Evolutionary conservation across 371 early-diverging fungal genomes (phyloP).

Genomic region (Capillidium rhysosporum): DNA sequence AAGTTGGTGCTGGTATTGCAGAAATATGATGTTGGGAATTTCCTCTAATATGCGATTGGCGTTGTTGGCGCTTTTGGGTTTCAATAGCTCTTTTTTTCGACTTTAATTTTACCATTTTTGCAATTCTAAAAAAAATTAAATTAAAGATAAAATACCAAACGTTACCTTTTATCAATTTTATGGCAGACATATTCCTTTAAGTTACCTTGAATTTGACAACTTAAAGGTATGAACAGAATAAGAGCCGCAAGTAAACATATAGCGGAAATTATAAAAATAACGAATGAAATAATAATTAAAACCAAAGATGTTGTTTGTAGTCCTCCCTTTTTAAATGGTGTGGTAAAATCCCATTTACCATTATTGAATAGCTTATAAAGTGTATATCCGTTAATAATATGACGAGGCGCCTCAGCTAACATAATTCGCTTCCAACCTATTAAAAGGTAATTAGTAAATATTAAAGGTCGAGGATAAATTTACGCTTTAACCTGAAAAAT

Average conservation of each 20-base stretch:
- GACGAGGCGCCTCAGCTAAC: slow-evolving; percentile 73
- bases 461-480: not conserved
- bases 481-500: slow-evolving; percentile 64
- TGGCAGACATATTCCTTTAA: slow-evolving; percentile 81
- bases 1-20: too few species aligned
- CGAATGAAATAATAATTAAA: slow-evolving; percentile 40
- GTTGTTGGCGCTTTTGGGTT: not conserved
- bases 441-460: not conserved
- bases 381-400: slow-evolving; percentile 33
- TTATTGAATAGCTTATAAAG: slow-evolving; percentile 12
- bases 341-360: not conserved
- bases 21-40: too few species aligned
- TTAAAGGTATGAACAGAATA: slow-evolving; percentile 57
- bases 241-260: slow-evolving; percentile 30
- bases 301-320: slow-evolving; percentile 13
- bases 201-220: slow-evolving; percentile 64
- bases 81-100: slow-evolving; percentile 1
- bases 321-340: not conserved
- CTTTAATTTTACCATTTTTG: not conserved
- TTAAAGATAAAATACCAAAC: not conserved
- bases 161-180: slow-evolving; percentile 52
- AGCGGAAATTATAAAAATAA: slow-evolving; percentile 36
- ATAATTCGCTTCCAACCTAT: slow-evolving; percentile 66
- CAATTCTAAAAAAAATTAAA: not conserved
- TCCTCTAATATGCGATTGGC: too few species aligned